phyloP scores from a whole-genome alignment of 192 early-diverging fungal species.

The Podila epicladia region DNA sequence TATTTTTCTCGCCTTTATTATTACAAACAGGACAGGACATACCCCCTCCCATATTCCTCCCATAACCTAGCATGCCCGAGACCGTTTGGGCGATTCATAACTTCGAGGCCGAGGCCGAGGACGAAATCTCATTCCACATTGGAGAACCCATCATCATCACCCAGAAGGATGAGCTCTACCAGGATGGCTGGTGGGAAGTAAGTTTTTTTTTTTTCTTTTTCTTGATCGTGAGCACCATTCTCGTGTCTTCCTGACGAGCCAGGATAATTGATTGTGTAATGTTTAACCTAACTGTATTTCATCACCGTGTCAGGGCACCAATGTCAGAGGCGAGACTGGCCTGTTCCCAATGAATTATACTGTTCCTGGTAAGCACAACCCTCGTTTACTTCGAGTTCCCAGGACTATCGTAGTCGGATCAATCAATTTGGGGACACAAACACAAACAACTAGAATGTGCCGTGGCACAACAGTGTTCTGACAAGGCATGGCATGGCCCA shows the following conservation, averaged over 20 bases:
- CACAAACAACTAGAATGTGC: too few species aligned
- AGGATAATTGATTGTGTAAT: too few species aligned
- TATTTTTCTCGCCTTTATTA: not conserved
- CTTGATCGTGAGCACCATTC: not conserved
- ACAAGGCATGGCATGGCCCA: too few species aligned
- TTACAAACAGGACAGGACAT: not conserved
- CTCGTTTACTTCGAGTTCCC: too few species aligned
- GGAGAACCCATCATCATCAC: conserved; percentile 72
- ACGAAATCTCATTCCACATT: conserved; percentile 69
- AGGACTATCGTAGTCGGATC: too few species aligned
- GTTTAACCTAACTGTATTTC: too few species aligned
- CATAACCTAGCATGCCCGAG: conserved; percentile 24
- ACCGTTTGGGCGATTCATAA: conserved; percentile 61
- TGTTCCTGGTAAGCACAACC: conserved; percentile 34
- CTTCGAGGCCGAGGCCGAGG: conserved; percentile 66
- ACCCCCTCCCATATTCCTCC: not conserved
- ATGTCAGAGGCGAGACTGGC: conserved; percentile 65
- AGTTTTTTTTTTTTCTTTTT: conserved; percentile 1
- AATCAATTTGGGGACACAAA: too few species aligned
- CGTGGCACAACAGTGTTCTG: too few species aligned
- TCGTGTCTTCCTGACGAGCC: not conserved
- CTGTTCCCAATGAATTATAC: conserved; percentile 79
- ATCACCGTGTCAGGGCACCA: conserved; percentile 62
- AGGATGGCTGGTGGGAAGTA: conserved; percentile 82
- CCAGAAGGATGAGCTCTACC: conserved; percentile 71